Base-by-base conservation (phyloP, 2,329 filamentous ascomycete genomes). In the Scedosporium boydii region DNA sequence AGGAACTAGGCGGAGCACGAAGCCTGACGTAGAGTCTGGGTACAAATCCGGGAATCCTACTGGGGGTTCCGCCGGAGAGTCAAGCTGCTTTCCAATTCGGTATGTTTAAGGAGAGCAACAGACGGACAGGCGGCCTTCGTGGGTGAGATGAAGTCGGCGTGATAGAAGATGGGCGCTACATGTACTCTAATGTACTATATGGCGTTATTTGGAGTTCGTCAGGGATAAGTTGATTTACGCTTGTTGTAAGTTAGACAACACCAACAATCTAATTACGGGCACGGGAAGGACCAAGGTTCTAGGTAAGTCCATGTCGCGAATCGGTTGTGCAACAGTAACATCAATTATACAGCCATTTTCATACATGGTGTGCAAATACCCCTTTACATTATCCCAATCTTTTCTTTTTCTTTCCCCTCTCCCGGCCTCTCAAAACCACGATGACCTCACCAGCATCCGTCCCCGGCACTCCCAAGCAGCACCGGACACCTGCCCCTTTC, bases 401-500 rank as follows among this genome's bases (percentile, higher is more conserved):
- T 38, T 38, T 38, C 3, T 4, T 38, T 14, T 38, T 38, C 21
- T 27, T 29, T 56, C 23, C 6, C 21, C 23, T 6, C 23, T 51
- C 7, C 46, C n/a, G 4, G 23, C 23, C 4, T 7, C 21, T 29
- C 10, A 10, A 3, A 10, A 6, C 34, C 29, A 27, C 51, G 27
- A 23, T 2, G 51, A 18, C 5, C 51, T 59, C 14, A 5, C 57
- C n/a, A 14, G 57, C 4, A 42, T 12, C 10, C 46, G 29, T 4
- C 26, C 57, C 57, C 46, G 42, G 2, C 18, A 5, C n/a, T 59
- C 42, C n/a, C 42, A 18, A 9, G n/a, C 57, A 53, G 16, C 7
- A 6, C 51, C 14, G 16, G 7, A 41, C 14, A 6, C 65, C 69
- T 75, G 9, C 23, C n/a, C 1, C 76, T 77, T 67, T 80, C 73